Conservation (phyloP, 441 rosid species). For the Populus tomentosa region DNA sequence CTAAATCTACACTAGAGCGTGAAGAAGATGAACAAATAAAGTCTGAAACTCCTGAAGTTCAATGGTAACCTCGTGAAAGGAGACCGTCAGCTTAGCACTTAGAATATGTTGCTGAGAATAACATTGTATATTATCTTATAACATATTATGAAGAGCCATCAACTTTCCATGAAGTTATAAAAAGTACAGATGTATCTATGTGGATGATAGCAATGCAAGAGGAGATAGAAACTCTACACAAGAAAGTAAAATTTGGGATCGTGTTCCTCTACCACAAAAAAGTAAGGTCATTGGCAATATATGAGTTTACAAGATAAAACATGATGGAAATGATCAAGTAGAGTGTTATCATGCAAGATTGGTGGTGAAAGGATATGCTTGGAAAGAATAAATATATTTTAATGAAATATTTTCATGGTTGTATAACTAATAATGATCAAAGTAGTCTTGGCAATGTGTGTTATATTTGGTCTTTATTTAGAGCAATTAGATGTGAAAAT, state of each 20-base stretch:
- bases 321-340: conserved; percentile 3
- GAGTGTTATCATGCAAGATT: conserved; percentile 10
- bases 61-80: not conserved
- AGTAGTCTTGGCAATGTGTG: too few relatives aligned
- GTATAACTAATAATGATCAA: too few relatives aligned
- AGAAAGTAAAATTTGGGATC: not conserved
- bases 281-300: conserved; percentile 10
- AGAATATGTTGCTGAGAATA: not conserved
- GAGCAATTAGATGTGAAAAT: too few relatives aligned
- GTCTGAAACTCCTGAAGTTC: not conserved
- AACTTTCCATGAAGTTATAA: not conserved
- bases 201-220: not conserved
- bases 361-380: not conserved
- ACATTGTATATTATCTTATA: conserved; percentile 9
- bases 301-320: conserved; percentile 11
- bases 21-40: too few relatives aligned
- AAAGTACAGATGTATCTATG: not conserved
- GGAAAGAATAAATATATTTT: not conserved
- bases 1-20: not conserved
- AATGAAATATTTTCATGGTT: too few relatives aligned
- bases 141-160: conserved; percentile 6
- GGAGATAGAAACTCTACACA: not conserved
- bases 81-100: not conserved
- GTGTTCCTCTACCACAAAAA: not conserved
- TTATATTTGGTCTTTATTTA: too few relatives aligned